phyloP scores from a whole-genome alignment of 1,284 basidiomycete species.

The Melampsora abietis-canadensis region DNA sequence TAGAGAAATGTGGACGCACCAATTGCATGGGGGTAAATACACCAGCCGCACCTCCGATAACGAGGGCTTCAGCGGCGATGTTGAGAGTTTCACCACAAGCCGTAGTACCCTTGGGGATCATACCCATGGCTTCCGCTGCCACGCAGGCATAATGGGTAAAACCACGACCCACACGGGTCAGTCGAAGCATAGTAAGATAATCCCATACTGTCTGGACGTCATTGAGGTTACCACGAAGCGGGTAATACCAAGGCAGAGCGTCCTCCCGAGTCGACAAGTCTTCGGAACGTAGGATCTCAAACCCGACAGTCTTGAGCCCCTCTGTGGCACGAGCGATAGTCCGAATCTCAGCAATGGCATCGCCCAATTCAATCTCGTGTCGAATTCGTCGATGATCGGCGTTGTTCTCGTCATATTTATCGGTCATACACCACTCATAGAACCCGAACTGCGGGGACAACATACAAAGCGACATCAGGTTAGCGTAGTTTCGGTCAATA shows the following conservation, averaged over 20 bases:
- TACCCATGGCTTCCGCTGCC: slow-evolving; percentile 70
- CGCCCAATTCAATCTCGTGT: slow-evolving; percentile 70
- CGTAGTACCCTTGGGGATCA: slow-evolving; percentile 88
- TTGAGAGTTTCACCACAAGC: slow-evolving; percentile 87
- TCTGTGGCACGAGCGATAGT: slow-evolving; percentile 68
- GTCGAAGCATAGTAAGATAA: slow-evolving; percentile 60
- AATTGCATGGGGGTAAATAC: slow-evolving; percentile 43
- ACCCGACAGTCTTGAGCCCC: slow-evolving; percentile 80
- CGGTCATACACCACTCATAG: slow-evolving; percentile 99
- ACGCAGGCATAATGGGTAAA: slow-evolving; percentile 79
- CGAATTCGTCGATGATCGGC: slow-evolving; percentile 87
- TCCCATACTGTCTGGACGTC: slow-evolving; percentile 96
- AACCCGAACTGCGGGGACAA: slow-evolving; percentile 74
- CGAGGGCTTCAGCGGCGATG: slow-evolving; percentile 74
- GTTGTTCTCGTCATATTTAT: slow-evolving; percentile 80
- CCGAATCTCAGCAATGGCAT: slow-evolving; percentile 97
- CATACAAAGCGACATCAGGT: not conserved
- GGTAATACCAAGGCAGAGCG: slow-evolving; percentile 84
- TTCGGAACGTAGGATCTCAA: slow-evolving; percentile 84
- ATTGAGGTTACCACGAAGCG: slow-evolving; percentile 83
- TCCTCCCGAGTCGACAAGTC: slow-evolving; percentile 76
- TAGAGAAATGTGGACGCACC: slow-evolving; percentile 1
- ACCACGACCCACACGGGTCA: slow-evolving; percentile 79
- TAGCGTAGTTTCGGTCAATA: slow-evolving; percentile 20
- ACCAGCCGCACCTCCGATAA: slow-evolving; percentile 70